phyloP scores from a whole-genome alignment of 2,329 filamentous ascomycete species.

The Venturiaceae sp. region DNA sequence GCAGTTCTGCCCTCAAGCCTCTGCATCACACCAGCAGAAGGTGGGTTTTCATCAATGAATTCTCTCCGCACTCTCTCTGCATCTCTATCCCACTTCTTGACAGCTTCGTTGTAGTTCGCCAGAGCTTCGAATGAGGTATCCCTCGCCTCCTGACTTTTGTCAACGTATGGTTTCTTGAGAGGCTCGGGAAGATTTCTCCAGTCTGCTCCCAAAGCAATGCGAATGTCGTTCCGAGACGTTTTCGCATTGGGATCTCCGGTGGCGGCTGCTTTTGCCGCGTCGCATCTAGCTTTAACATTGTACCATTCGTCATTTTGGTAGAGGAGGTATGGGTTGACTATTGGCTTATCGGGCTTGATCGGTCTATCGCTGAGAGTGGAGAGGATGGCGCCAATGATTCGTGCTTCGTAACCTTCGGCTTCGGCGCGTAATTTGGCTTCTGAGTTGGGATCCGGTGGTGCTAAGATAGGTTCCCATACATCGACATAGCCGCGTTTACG shows the following conservation, averaged over 20 bases:
- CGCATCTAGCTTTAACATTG: slow-evolving; percentile 53
- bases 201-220: slow-evolving; percentile 76
- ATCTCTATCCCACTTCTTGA: slow-evolving; percentile 62
- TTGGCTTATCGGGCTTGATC: slow-evolving; percentile 59
- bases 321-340: slow-evolving; percentile 78
- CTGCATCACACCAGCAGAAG: slow-evolving; percentile 11
- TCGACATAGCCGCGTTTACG: slow-evolving; percentile 12
- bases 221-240: slow-evolving; percentile 61
- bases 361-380: slow-evolving; percentile 65
- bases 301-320: slow-evolving; percentile 72
- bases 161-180: slow-evolving; percentile 66
- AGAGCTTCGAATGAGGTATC: slow-evolving; percentile 49
- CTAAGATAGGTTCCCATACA: slow-evolving; percentile 7
- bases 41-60: slow-evolving; percentile 27
- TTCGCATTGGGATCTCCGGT: slow-evolving; percentile 61
- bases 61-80: slow-evolving; percentile 40
- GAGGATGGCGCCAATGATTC: slow-evolving; percentile 47
- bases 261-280: slow-evolving; percentile 53
- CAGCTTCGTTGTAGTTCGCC: slow-evolving; percentile 49
- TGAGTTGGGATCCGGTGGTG: background rate
- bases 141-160: slow-evolving; percentile 51
- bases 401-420: slow-evolving; percentile 44
- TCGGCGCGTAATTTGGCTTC: slow-evolving; percentile 12
- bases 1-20: slow-evolving; percentile 23
- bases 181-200: slow-evolving; percentile 72